Conservation (phyloP, 768 basidiomycete species). For the Hortiboletus flavorubellus region DNA sequence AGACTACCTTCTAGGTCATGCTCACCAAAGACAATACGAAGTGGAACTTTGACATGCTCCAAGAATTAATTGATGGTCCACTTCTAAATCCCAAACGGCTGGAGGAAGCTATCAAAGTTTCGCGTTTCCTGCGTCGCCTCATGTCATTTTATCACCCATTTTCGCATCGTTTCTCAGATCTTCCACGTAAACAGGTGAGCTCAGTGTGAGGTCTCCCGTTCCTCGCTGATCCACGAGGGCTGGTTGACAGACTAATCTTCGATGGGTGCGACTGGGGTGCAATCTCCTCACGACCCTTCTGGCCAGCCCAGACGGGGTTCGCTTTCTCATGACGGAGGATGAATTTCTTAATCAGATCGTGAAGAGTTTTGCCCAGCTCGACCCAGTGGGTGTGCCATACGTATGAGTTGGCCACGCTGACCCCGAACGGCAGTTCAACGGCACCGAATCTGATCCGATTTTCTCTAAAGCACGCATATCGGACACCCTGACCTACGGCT, state of each 20-base stretch:
- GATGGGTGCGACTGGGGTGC: slow-evolving; percentile 87
- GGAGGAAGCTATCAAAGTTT: slow-evolving; percentile 91
- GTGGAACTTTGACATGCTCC: slow-evolving; percentile 89
- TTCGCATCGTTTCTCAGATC: slow-evolving; percentile 80
- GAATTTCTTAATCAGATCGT: slow-evolving; percentile 79
- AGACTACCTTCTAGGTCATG: slow-evolving; percentile 57
- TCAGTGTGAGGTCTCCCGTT: neutral
- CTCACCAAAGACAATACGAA: slow-evolving; percentile 83
- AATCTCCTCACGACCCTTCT: slow-evolving; percentile 79
- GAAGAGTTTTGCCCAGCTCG: slow-evolving; percentile 86
- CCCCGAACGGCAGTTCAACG: slow-evolving; percentile 53
- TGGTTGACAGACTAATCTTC: slow-evolving; percentile 57
- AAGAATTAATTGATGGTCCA: slow-evolving; percentile 90
- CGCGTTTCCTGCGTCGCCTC: slow-evolving; percentile 85
- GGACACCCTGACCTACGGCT: slow-evolving; percentile 84
- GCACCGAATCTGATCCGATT: slow-evolving; percentile 70
- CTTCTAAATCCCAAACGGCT: slow-evolving; percentile 86
- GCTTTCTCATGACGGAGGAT: slow-evolving; percentile 80
- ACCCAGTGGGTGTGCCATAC: slow-evolving; percentile 59
- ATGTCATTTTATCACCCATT: slow-evolving; percentile 94
- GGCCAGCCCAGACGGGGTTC: slow-evolving; percentile 76
- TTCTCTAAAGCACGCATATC: slow-evolving; percentile 83
- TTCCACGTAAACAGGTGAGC: slow-evolving; percentile 62
- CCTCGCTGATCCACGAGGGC: neutral
- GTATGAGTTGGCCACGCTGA: neutral